A percentile compares a stretch with the other conserved stretches of the same genome.
Conservation (phyloP, 768 basidiomycete genomes). For the Mycena maculata region DNA sequence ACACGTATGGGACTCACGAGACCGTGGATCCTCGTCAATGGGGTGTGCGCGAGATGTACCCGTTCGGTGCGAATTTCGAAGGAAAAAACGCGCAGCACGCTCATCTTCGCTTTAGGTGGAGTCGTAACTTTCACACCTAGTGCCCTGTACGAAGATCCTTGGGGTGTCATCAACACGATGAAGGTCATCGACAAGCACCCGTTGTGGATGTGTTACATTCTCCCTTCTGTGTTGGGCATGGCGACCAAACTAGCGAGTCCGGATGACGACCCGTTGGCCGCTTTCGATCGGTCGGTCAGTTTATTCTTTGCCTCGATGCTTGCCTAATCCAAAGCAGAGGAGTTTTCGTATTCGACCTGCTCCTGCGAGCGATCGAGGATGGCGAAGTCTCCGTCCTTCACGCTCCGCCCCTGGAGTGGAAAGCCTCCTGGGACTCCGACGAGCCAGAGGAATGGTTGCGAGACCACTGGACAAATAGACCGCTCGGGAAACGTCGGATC, state of each 20-base stretch:
- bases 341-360: constrained; percentile 50
- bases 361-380: constrained; percentile 64
- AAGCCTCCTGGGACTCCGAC: constrained; percentile 32
- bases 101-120: constrained; percentile 61
- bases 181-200: constrained; percentile 67
- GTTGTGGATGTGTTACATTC: constrained; percentile 74
- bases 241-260: constrained; percentile 54
- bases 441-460: constrained; percentile 51
- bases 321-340: constrained; percentile 44
- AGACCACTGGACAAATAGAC: constrained; percentile 46
- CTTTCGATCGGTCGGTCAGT: constrained; percentile 53
- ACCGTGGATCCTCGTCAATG: constrained; percentile 62
- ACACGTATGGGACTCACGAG: constrained; percentile 75
- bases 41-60: constrained; percentile 77
- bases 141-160: constrained; percentile 66
- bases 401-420: constrained; percentile 56
- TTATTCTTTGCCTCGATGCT: background rate
- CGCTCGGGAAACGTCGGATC: constrained; percentile 51
- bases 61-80: constrained; percentile 66
- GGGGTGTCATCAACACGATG: constrained; percentile 61
- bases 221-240: constrained; percentile 73
- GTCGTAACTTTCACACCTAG: constrained; percentile 76
- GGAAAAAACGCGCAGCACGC: background rate
- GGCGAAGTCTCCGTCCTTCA: constrained; percentile 66
- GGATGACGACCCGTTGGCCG: constrained; percentile 53